phyloP scores from a whole-genome alignment of 257 asterid genomes.

The Solanum virginianum region DNA sequence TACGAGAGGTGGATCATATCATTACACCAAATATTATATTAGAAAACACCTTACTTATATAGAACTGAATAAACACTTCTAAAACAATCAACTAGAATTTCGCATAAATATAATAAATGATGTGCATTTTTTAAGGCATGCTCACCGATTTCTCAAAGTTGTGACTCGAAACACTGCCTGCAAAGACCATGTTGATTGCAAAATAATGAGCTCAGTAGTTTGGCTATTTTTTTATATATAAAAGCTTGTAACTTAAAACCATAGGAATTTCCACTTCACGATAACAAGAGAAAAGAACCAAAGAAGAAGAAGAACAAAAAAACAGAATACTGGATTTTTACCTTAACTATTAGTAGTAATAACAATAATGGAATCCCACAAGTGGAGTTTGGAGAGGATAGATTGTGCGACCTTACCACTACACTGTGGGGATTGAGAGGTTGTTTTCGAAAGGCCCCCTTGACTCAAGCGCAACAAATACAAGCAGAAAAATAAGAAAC shows the following conservation, averaged over 20 bases:
- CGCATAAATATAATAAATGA: neutral
- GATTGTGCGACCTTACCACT: too few species aligned
- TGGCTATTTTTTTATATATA: neutral
- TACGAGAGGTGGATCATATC: neutral
- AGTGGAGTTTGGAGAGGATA: too few species aligned
- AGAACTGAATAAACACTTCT: neutral
- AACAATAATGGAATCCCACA: too few species aligned
- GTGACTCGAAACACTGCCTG: slow-evolving; percentile 53
- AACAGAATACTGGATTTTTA: neutral
- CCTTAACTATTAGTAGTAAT: neutral
- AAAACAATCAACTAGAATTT: neutral
- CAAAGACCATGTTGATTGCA: slow-evolving; percentile 7
- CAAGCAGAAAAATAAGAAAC: too few species aligned
- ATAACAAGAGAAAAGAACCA: neutral
- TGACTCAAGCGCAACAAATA: too few species aligned
- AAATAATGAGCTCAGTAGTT: neutral
- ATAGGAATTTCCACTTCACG: neutral
- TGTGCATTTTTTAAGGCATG: neutral
- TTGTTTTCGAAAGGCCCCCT: too few species aligned
- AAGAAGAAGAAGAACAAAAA: neutral
- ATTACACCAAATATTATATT: neutral
- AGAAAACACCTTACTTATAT: too few species aligned
- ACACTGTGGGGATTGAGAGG: too few species aligned
- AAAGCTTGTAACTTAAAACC: neutral
- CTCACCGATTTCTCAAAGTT: slow-evolving; percentile 70